Base-by-base conservation (phyloP, 2,329 filamentous ascomycete species). In the Ophiostoma ips region DNA sequence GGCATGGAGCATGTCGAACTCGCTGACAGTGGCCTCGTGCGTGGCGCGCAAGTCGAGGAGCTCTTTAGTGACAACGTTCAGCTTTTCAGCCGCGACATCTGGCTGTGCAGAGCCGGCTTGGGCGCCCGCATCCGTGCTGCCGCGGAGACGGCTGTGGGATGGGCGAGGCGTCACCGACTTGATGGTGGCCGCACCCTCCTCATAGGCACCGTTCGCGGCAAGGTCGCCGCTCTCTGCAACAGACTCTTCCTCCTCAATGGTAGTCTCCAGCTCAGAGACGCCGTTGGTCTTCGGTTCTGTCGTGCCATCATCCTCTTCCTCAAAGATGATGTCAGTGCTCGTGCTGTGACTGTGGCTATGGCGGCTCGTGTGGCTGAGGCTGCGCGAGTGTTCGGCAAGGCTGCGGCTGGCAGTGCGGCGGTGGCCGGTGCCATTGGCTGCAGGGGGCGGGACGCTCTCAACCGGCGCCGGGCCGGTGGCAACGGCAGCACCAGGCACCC, bases 51-150 rank as follows among this genome's bases (percentile, higher is more conserved):
- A 76, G 58, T 92, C 87, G 51, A 95, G 77, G 2, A 98, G 80
- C 66, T 98, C 92, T 62, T 94, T 87, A 0, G 84, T 92, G 37
- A 96, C 84, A 36, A 75, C 83, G 60, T 96, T 90, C 13, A 96
- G 77, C 68, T 96, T 95, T 63, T 96, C 90, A 7, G 85, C 84
- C 49, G 95, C 85, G 59, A 88, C 88, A 56, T 83, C 84, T 41
- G 80, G 83, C 63, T 95, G 89, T 0, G 86, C 84, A 13, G 85
- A 81, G 61, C 79, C 92, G 12, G 77, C 70, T 1, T 72, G 66
- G 41, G 76, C 68, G 13, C 71, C 70, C 1, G 33, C 49, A 9
- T 44, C 48, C 33, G 45, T 35, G 41, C 51, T 50, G 11, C 45
- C 15, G 0, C 36, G 16, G 13, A 48, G 35, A 13, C 43, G 43